Evolutionary conservation across 2,329 filamentous ascomycete species (phyloP).

Genomic region (Gyromitra esculenta): DNA sequence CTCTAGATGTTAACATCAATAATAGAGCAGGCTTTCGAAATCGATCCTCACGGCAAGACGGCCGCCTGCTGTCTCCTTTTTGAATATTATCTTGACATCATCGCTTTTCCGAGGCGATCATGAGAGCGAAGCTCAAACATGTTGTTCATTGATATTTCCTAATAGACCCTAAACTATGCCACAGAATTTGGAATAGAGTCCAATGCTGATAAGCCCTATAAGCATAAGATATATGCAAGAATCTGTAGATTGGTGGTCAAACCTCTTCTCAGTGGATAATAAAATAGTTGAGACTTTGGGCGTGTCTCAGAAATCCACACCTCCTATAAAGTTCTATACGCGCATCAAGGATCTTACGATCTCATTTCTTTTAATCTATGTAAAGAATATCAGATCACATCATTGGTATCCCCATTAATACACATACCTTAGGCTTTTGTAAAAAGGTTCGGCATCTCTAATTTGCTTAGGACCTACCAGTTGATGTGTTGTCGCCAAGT

Average conservation of each 20-base stretch:
- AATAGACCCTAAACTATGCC: background rate
- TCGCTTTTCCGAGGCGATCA: background rate
- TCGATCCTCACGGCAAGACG: background rate
- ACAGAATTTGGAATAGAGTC: background rate
- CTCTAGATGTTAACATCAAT: background rate
- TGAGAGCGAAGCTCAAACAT: background rate
- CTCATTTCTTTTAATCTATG: background rate
- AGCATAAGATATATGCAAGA: background rate
- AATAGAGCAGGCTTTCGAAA: background rate
- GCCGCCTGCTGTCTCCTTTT: background rate
- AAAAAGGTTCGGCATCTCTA: background rate
- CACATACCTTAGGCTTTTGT: background rate
- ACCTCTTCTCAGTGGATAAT: background rate
- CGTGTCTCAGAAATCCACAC: background rate
- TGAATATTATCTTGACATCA: background rate
- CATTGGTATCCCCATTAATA: background rate
- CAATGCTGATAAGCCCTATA: constrained; percentile 2
- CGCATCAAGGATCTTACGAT: background rate
- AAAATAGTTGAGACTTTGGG: background rate
- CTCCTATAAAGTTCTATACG: background rate
- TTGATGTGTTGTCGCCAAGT: background rate
- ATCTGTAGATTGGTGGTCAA: background rate
- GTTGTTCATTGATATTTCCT: background rate
- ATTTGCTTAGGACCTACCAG: background rate
- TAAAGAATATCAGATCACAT: background rate